Evolutionary conservation across 345 rosid genomes (phyloP), one percentile per base, ranked within the genome.

Genomic region (Microcos paniculata): DNA sequence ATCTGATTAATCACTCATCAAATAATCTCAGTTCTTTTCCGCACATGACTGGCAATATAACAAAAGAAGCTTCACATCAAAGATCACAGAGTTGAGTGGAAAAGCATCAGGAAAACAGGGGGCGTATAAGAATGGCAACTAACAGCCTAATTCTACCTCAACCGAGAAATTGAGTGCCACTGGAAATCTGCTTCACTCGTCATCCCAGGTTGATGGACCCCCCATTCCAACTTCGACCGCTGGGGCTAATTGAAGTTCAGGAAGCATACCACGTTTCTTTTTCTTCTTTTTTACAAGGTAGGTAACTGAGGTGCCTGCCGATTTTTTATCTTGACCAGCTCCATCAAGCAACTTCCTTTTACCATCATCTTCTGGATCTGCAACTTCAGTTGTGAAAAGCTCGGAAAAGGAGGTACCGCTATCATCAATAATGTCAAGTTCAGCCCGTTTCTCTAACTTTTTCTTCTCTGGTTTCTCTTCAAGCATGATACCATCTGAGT

Each of bases 181-280:
- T 40, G 57, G 6, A 28, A 26, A 59, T 11, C 64, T 46, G 57
- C 38, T 61, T 67, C 70, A 76, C 62, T 85, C 77, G 33, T 83
- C 79, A 48, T 80, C 93, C 99, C 97, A 93, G 23, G 90, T 80
- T 6, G 98, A 91, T 16, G 83, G 80, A 6, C 98, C 99, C 19
- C 98, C 99, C 82, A 90, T 78, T 28, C 99, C 98, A 58, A 93
- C 82, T 81, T 91, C 92, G 31, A 72, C 67, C 19, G 71, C 83
- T 12, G 64, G 63, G 26, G 88, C 59, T 70, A 87, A 71, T 70
- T 80, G 75, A 18, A 61, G 62, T 70, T 75, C 45, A 11, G 76
- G 66, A 80, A 64, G 84, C 72, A 45, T 28, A 62, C 76, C 80
- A 40, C 30, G 76, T 62, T 70, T 85, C 16, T 46, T 78, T 85